Conservation (phyloP, 2,329 filamentous ascomycete species). For the Paraconiothyrium sp. region DNA sequence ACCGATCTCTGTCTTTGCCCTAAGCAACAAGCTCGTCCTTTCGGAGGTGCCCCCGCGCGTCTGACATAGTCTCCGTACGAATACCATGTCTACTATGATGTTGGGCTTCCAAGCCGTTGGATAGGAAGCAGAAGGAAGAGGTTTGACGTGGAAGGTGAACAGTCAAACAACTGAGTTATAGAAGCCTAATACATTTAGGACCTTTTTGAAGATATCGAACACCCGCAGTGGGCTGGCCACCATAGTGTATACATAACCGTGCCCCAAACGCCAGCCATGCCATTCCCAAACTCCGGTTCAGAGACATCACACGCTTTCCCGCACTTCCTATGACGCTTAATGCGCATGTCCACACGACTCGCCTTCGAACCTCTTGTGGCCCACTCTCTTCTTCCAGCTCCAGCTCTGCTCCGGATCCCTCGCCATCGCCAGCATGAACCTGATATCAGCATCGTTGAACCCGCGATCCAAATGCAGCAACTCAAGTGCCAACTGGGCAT, state of each 20-base stretch:
- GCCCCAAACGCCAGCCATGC: neutral
- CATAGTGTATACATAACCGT: neutral
- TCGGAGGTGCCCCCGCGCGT: neutral
- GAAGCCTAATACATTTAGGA: neutral
- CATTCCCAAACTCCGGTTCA: neutral
- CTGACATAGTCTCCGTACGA: neutral
- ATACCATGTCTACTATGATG: neutral
- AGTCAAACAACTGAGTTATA: neutral
- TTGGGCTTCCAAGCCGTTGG: no score
- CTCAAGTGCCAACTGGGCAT: conserved; percentile 40
- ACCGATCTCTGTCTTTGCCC: neutral
- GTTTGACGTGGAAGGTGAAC: neutral
- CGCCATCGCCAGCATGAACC: conserved; percentile 40
- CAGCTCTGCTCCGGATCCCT: conserved; percentile 39
- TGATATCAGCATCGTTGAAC: conserved; percentile 37
- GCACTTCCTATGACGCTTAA: neutral
- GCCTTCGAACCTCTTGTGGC: conserved; percentile 27
- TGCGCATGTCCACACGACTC: conserved; percentile 33
- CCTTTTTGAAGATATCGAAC: neutral
- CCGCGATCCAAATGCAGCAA: conserved; percentile 43
- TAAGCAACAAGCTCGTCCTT: neutral
- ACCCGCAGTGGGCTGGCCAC: neutral
- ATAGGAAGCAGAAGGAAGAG: neutral
- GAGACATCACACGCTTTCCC: neutral
- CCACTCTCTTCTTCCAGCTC: conserved; percentile 48